A percentile compares a stretch with the other conserved stretches of the same genome.
phyloP scores from a whole-genome alignment of 1,284 basidiomycete genomes.

The Lignosus rhinocerotis region DNA sequence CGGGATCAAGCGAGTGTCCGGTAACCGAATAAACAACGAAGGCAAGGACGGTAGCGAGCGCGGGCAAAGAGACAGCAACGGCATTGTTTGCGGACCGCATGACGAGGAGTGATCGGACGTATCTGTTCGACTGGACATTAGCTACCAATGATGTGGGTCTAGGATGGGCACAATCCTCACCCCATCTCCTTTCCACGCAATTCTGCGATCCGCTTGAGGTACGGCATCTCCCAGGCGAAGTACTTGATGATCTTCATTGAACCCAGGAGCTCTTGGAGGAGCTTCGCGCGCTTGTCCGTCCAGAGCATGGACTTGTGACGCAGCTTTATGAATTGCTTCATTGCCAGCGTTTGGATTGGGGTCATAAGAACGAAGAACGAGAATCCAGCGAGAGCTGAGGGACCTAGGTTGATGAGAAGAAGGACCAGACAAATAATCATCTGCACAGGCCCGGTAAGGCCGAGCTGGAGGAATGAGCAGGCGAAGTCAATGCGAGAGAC shows the following conservation, averaged over 20 bases:
- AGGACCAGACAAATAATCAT: constrained; percentile 71
- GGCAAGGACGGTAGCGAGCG: constrained; percentile 81
- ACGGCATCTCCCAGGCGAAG: constrained; percentile 81
- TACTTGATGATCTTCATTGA: constrained; percentile 92
- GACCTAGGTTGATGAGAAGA: constrained; percentile 73
- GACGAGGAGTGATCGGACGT: constrained; percentile 76
- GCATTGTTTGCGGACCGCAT: constrained; percentile 72
- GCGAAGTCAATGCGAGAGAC: constrained; percentile 91
- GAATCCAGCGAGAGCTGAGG: constrained; percentile 82
- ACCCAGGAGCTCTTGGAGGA: constrained; percentile 81
- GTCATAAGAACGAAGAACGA: constrained; percentile 73
- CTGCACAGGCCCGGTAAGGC: constrained; percentile 77
- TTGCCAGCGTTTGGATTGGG: constrained; percentile 67
- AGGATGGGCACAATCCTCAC: constrained; percentile 34
- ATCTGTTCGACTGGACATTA: constrained; percentile 36
- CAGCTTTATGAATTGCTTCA: constrained; percentile 75
- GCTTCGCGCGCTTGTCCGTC: constrained; percentile 87
- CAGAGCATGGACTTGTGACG: constrained; percentile 83
- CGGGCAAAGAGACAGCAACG: constrained; percentile 71
- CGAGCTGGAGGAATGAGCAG: constrained; percentile 80
- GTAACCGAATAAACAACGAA: constrained; percentile 82
- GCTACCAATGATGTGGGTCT: neutral
- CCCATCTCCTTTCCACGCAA: constrained; percentile 76
- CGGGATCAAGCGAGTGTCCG: constrained; percentile 68
- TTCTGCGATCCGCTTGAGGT: constrained; percentile 68